phyloP scores from a whole-genome alignment of 2,329 filamentous ascomycete genomes.

The Myrmaecium sp. region DNA sequence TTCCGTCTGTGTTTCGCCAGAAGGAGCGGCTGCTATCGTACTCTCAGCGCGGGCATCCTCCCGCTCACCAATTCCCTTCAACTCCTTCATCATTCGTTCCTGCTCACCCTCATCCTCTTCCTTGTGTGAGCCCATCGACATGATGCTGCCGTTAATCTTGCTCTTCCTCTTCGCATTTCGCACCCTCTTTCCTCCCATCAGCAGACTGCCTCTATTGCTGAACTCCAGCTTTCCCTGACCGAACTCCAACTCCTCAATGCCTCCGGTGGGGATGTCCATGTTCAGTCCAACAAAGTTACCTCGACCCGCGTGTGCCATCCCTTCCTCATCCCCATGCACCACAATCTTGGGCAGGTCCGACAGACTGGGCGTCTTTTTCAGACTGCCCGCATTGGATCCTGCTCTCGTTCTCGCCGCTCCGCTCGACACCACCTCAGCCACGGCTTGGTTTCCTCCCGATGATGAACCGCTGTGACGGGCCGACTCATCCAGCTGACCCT shows the following conservation, averaged over 20 bases:
- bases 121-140: neutral
- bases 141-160: constrained; percentile 5
- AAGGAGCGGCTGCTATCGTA: too few relatives aligned
- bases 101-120: constrained; percentile 1
- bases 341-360: constrained; percentile 28
- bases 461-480: constrained; percentile 10
- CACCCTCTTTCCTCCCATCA: constrained; percentile 36
- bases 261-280: constrained; percentile 37
- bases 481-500: too few relatives aligned
- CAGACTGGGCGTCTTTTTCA: constrained; percentile 14
- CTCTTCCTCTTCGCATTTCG: too few relatives aligned
- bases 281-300: constrained; percentile 31
- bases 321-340: constrained; percentile 22
- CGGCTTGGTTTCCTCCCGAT: constrained; percentile 10
- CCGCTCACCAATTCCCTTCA: neutral
- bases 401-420: too few relatives aligned
- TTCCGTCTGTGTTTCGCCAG: too few relatives aligned
- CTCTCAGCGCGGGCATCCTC: too few relatives aligned
- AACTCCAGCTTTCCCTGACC: constrained; percentile 37
- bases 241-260: constrained; percentile 34
- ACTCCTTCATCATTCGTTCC: neutral
- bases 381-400: constrained; percentile 14
- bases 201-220: constrained; percentile 42
- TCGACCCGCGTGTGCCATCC: constrained; percentile 5
- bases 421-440: constrained; percentile 7